Conservation (phyloP, 2,329 filamentous ascomycete genomes). For the Trichophyton simii region DNA sequence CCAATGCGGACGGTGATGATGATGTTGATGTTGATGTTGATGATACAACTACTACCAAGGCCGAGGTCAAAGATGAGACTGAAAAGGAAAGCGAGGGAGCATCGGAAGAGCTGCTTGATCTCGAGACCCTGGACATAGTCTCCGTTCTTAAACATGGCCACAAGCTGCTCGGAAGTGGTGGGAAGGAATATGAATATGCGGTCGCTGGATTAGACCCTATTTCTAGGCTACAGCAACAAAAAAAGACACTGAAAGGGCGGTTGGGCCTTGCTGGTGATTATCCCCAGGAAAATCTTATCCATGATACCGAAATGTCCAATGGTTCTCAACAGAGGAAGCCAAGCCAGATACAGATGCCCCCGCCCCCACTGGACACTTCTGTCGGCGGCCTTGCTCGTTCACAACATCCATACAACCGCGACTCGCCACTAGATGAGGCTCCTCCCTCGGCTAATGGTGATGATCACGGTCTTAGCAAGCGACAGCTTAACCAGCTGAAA, state of each 20-base stretch:
- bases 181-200: constrained; percentile 70
- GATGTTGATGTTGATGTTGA: too few relatives aligned
- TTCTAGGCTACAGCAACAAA: constrained; percentile 70
- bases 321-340: not conserved
- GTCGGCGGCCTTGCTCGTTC: constrained; percentile 29
- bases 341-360: constrained; percentile 9
- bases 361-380: constrained; percentile 41
- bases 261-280: constrained; percentile 75
- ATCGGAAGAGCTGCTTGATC: constrained; percentile 52
- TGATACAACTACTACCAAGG: constrained; percentile 34
- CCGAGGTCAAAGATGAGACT: constrained; percentile 25
- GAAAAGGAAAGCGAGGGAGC: constrained; percentile 25
- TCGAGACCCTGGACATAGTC: constrained; percentile 64
- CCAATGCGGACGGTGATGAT: constrained; percentile 56
- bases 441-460: constrained; percentile 40
- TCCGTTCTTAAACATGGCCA: constrained; percentile 73
- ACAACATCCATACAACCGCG: constrained; percentile 34
- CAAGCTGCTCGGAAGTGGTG: constrained; percentile 67
- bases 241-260: constrained; percentile 70
- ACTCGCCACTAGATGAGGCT: constrained; percentile 31
- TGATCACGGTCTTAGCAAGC: constrained; percentile 67
- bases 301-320: constrained; percentile 41
- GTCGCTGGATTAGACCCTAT: constrained; percentile 71
- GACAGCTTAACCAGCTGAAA: constrained; percentile 89
- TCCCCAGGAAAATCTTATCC: constrained; percentile 70